phyloP scores from a whole-genome alignment of 108 stramenopile genomes.

The Pseudonitzschia multiseries region DNA sequence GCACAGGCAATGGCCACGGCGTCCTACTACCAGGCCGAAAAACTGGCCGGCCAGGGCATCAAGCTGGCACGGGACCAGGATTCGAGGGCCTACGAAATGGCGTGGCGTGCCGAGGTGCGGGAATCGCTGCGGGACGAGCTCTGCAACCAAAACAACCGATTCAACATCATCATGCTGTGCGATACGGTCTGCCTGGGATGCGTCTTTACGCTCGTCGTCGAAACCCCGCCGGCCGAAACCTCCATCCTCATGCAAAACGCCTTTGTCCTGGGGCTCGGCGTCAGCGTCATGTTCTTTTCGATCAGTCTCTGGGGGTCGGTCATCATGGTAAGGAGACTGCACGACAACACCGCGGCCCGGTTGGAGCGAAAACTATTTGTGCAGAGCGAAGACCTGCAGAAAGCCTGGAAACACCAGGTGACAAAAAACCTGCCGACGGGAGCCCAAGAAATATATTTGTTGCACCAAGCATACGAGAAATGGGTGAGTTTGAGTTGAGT shows the following conservation, averaged over 20 bases:
- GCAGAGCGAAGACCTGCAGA: slow-evolving; percentile 30
- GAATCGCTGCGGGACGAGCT: slow-evolving; percentile 39
- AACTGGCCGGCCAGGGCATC: slow-evolving; percentile 22
- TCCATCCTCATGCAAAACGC: slow-evolving; percentile 7
- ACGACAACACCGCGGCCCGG: slow-evolving; percentile 39
- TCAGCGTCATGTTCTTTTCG: slow-evolving; percentile 27
- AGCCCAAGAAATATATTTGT: slow-evolving; percentile 26
- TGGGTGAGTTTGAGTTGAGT: too few species aligned
- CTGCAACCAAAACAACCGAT: slow-evolving; percentile 41
- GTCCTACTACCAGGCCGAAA: slow-evolving; percentile 36
- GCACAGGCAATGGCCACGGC: slow-evolving; percentile 34
- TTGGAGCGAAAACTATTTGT: slow-evolving; percentile 41
- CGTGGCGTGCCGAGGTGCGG: slow-evolving; percentile 38
- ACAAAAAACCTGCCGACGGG: slow-evolving; percentile 29
- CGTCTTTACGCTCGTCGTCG: slow-evolving; percentile 26
- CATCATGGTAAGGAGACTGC: slow-evolving; percentile 31
- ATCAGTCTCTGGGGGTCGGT: slow-evolving; percentile 31
- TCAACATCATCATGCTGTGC: slow-evolving; percentile 42
- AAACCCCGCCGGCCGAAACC: slow-evolving; percentile 26
- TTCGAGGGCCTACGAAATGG: slow-evolving; percentile 36
- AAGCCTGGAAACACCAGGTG: slow-evolving; percentile 33
- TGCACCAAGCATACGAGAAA: slow-evolving; percentile 37
- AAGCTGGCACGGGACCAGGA: slow-evolving; percentile 43
- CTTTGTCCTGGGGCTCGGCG: slow-evolving; percentile 30
- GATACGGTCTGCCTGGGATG: slow-evolving; percentile 36